These are phyloP conservation scores for Metschnikowia colocasiae DNA, from an alignment of 805 yeast genomes.

Conservation along the genomic window DNA sequence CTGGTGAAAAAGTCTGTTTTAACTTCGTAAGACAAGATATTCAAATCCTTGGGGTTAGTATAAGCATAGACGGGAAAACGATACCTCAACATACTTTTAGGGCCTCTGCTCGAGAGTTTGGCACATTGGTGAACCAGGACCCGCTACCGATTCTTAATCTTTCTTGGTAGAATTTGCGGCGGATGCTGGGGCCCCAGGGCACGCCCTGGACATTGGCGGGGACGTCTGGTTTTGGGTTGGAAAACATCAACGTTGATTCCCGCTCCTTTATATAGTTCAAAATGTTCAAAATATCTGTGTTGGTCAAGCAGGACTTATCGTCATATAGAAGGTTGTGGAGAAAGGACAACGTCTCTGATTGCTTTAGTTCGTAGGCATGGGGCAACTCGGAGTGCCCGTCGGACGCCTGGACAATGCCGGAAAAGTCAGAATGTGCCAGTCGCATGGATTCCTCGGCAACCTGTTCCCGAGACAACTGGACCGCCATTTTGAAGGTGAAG, in stretches of 20 bases:
- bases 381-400: conserved; percentile 10
- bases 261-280: conserved; percentile 35
- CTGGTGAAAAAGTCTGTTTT: conserved; percentile 38
- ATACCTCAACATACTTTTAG: conserved; percentile 26
- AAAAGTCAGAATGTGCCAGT: conserved; percentile 3
- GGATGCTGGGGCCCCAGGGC: conserved; percentile 32
- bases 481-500: conserved; percentile 11
- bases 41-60: conserved; percentile 28
- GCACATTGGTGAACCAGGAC: conserved; percentile 39
- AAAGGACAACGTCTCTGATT: conserved; percentile 40
- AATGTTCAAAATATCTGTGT: conserved; percentile 34
- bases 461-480: conserved; percentile 16
- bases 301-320: conserved; percentile 29
- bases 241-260: conserved; percentile 34
- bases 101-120: conserved; percentile 33
- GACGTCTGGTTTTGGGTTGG: conserved; percentile 7
- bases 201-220: conserved; percentile 37
- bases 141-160: conserved; percentile 31
- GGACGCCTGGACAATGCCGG: conserved; percentile 6
- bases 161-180: conserved; percentile 30
- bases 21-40: conserved; percentile 17
- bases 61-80: background rate
- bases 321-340: conserved; percentile 39
- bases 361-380: conserved; percentile 38
- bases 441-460: conserved; percentile 7